phyloP scores from a whole-genome alignment of 139 green algal genomes.

The Nannochloris sp. region DNA sequence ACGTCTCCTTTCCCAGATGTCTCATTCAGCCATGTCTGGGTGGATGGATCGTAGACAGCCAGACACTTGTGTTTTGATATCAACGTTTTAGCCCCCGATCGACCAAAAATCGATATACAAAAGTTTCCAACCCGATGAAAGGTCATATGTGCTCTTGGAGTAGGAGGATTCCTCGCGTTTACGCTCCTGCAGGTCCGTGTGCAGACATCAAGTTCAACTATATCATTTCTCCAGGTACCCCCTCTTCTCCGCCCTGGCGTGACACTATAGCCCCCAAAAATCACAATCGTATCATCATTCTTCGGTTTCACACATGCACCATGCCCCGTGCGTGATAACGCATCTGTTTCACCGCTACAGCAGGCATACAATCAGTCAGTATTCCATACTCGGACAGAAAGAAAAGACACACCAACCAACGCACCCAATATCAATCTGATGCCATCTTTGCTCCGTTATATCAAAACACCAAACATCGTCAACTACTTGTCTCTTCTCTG shows the following conservation, averaged over 20 bases:
- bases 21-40: not conserved
- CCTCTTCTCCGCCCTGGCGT: not conserved
- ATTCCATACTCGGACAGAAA: too few relatives aligned
- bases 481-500: not conserved
- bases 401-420: too few relatives aligned
- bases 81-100: not conserved
- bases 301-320: slow-evolving; percentile 17
- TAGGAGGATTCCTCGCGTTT: not conserved
- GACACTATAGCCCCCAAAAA: slow-evolving; percentile 21
- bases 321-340: slow-evolving; percentile 7
- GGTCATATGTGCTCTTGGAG: slow-evolving; percentile 15
- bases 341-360: too few relatives aligned
- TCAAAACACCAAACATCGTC: slow-evolving; percentile 5
- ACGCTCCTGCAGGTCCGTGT: slow-evolving; percentile 1
- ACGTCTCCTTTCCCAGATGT: not conserved
- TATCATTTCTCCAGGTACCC: slow-evolving; percentile 14
- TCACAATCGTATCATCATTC: slow-evolving; percentile 1
- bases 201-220: slow-evolving; percentile 11
- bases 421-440: too few relatives aligned
- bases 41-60: not conserved
- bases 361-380: too few relatives aligned
- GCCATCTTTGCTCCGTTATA: not conserved
- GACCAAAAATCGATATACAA: slow-evolving; percentile 14
- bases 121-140: not conserved
- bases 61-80: not conserved